Evolutionary conservation across 345 rosid genomes (phyloP).

Genomic region (Eutrema yunnanense): DNA sequence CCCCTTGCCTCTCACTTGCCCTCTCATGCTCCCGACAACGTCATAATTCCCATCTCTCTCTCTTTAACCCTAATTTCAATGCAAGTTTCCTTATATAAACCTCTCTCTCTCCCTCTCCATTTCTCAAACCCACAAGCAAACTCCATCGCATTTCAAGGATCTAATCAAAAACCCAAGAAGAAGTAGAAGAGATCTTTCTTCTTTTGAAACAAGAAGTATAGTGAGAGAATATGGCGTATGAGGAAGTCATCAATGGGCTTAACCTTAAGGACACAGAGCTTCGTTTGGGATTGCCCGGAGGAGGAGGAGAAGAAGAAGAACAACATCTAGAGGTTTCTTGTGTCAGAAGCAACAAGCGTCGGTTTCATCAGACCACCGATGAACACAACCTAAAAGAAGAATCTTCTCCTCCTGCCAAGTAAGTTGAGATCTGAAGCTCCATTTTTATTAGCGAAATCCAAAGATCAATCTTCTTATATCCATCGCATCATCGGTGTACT

Average conservation of each 20-base stretch:
- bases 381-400: conserved; percentile 4
- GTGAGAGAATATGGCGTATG: conserved; percentile 22
- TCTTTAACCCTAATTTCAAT: conserved; percentile 10
- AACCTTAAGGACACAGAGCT: conserved; percentile 85
- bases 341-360: conserved; percentile 53
- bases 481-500: background rate
- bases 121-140: conserved; percentile 12
- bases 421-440: conserved; percentile 29
- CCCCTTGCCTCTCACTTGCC: conserved; percentile 69
- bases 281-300: conserved; percentile 76
- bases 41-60: conserved; percentile 9
- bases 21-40: conserved; percentile 58
- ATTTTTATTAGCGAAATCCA: background rate
- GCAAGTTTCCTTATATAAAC: conserved; percentile 24
- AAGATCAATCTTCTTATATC: background rate
- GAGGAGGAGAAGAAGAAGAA: conserved; percentile 29
- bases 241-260: conserved; percentile 38
- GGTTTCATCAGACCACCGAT: conserved; percentile 16
- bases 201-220: background rate
- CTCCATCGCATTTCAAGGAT: conserved; percentile 16
- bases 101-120: conserved; percentile 17
- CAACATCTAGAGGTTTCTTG: conserved; percentile 23
- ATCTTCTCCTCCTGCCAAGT: conserved; percentile 50
- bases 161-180: conserved; percentile 8
- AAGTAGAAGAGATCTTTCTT: background rate